phyloP scores from a whole-genome alignment of 2,329 filamentous ascomycete species.

The Diaporthe sp. region DNA sequence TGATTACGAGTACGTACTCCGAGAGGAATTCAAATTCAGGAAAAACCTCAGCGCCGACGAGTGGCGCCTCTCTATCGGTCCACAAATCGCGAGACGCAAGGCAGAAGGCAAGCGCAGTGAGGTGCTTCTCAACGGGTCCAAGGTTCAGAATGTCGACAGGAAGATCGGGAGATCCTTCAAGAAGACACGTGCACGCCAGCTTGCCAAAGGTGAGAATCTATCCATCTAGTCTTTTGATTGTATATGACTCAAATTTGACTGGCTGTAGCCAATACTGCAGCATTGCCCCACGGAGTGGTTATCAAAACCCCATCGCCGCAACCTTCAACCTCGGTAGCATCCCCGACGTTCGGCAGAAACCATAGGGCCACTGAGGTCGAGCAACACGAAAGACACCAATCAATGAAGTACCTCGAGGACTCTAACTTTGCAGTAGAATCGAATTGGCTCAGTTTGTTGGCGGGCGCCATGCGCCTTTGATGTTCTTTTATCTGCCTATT shows the following conservation, averaged over 20 bases:
- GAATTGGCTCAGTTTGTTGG: too few relatives aligned
- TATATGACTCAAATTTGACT: not conserved
- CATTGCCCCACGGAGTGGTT: not conserved
- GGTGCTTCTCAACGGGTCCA: not conserved
- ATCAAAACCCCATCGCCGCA: constrained; percentile 3
- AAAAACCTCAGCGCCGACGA: constrained; percentile 7
- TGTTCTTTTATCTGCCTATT: not conserved
- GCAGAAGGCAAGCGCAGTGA: not conserved
- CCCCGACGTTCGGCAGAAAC: too few relatives aligned
- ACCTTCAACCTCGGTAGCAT: not conserved
- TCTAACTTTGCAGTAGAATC: too few relatives aligned
- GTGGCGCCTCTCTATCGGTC: not conserved
- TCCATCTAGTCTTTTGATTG: too few relatives aligned
- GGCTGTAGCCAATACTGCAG: not conserved
- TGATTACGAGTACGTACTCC: not conserved
- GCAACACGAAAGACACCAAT: not conserved
- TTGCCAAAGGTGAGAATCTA: not conserved
- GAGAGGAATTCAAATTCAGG: not conserved
- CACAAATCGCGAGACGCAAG: not conserved
- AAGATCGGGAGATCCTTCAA: not conserved
- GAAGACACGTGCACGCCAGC: not conserved
- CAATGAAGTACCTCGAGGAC: too few relatives aligned
- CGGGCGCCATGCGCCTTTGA: not conserved
- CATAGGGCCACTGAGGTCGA: fast-evolving
- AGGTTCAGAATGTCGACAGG: not conserved